Conservation (phyloP, 192 early-diverging fungal genomes). For the Coemansia sp. region DNA sequence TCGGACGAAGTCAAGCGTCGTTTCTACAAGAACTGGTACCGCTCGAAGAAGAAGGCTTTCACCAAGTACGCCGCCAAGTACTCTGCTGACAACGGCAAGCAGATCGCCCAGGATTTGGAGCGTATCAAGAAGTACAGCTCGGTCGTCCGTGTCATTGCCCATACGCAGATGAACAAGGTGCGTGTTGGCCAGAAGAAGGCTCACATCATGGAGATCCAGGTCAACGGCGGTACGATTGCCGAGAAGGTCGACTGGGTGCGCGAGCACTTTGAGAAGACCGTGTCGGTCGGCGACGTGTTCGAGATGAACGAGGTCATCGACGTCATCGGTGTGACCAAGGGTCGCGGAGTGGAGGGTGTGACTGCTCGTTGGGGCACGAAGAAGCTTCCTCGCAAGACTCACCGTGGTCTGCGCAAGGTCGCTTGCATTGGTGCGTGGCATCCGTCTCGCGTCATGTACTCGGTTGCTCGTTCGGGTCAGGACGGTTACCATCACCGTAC, state of each 20-base stretch:
- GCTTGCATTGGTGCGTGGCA: slow-evolving; percentile 99
- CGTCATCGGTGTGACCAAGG: slow-evolving; percentile 98
- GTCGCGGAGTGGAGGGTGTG: slow-evolving; percentile 99
- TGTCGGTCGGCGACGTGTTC: slow-evolving; percentile 87
- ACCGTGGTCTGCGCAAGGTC: slow-evolving; percentile 99
- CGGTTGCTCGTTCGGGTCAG: slow-evolving; percentile 99
- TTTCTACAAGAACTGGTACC: slow-evolving; percentile 99
- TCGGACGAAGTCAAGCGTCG: slow-evolving; percentile 96
- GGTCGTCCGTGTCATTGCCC: slow-evolving; percentile 94
- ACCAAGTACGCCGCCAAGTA: slow-evolving; percentile 99
- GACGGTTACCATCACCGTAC: slow-evolving; percentile 99
- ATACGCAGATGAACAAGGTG: slow-evolving; percentile 96
- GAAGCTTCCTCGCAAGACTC: slow-evolving; percentile 99
- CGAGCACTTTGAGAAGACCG: slow-evolving; percentile 96
- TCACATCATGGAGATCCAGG: slow-evolving; percentile 99
- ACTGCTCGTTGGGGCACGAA: slow-evolving; percentile 99
- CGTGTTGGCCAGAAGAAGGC: slow-evolving; percentile 98
- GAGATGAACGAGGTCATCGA: slow-evolving; percentile 99
- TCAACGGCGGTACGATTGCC: slow-evolving; percentile 95
- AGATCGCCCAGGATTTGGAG: slow-evolving; percentile 89
- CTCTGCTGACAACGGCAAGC: slow-evolving; percentile 77
- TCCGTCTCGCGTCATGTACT: slow-evolving; percentile 96
- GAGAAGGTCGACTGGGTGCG: slow-evolving; percentile 98
- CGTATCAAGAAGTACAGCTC: slow-evolving; percentile 99
- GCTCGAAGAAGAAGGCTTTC: slow-evolving; percentile 99